Percentiles rank a stretch among this genome's conserved stretches.
These are phyloP conservation scores for Aspergillus floridensis DNA, from an alignment of 2,329 filamentous ascomycete genomes.

Conservation along the genomic window DNA sequence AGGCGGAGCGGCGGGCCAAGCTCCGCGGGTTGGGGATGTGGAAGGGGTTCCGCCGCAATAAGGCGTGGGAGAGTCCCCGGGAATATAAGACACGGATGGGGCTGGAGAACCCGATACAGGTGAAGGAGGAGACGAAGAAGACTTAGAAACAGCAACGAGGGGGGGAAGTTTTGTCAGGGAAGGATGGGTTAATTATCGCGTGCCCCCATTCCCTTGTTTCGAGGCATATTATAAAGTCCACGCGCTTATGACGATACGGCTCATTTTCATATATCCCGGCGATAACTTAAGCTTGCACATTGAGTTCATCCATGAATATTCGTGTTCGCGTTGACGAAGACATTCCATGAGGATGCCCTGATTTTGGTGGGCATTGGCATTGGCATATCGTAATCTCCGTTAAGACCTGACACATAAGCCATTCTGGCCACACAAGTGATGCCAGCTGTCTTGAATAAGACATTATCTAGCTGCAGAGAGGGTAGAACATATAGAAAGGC, in stretches of 20 bases:
- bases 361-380: neutral
- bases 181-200: neutral
- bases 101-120: constrained; percentile 30
- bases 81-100: constrained; percentile 72
- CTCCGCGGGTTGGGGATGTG: constrained; percentile 69
- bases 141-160: neutral
- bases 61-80: constrained; percentile 74
- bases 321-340: neutral
- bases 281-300: neutral
- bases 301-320: neutral
- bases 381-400: constrained; percentile 1
- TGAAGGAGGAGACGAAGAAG: constrained; percentile 17
- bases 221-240: neutral
- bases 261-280: neutral
- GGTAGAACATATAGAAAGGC: neutral
- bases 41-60: constrained; percentile 54
- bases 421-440: constrained; percentile 2
- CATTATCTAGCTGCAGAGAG: neutral
- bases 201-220: constrained; percentile 1
- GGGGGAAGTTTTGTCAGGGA: neutral
- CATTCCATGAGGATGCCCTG: neutral
- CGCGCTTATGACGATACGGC: neutral
- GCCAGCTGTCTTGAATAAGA: neutral
- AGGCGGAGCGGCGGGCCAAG: constrained; percentile 58
- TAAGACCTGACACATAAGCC: constrained; percentile 1